Conservation (phyloP, 2,329 filamentous ascomycete genomes). For the Colletotrichum plurivorum region DNA sequence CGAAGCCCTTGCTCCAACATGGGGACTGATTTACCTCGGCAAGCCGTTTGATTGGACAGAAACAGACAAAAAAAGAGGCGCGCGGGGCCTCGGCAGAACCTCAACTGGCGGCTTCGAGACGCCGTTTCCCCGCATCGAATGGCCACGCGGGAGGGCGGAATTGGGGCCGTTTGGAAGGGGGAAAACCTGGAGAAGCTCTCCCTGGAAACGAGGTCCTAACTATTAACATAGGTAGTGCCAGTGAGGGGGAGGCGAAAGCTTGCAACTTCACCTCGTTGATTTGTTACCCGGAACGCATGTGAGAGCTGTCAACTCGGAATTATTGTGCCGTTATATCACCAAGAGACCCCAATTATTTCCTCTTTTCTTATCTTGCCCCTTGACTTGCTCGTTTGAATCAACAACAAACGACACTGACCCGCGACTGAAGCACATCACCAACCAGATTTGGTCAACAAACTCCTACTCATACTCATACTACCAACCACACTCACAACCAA, state of each 20-base stretch:
- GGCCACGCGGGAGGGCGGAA: conserved; percentile 23
- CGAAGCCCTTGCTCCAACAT: not conserved
- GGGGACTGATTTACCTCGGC: conserved; percentile 33
- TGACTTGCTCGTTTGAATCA: not conserved
- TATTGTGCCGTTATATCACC: conserved; percentile 9
- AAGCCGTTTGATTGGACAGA: conserved; percentile 30
- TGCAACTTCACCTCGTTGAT: conserved; percentile 9
- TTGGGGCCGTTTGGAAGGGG: conserved; percentile 16
- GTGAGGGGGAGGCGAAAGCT: conserved; percentile 34
- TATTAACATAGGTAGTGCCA: not conserved
- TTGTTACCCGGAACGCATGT: conserved; percentile 17
- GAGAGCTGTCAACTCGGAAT: not conserved
- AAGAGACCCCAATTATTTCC: not conserved
- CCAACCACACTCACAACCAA: conserved; percentile 35
- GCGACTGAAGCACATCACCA: not conserved
- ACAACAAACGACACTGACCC: not conserved
- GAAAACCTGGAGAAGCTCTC: conserved; percentile 40
- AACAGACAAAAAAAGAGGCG: conserved; percentile 8
- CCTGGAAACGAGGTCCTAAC: not conserved
- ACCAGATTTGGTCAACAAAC: not conserved
- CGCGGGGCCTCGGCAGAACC: conserved; percentile 36
- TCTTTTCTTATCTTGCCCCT: too few species aligned
- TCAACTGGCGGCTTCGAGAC: conserved; percentile 14
- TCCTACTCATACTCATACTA: not conserved
- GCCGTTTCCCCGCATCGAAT: conserved; percentile 26